Evolutionary conservation across 768 basidiomycete genomes (phyloP), one percentile per base, ranked within the genome.

Genomic region (Stropharia rugosoannulata): DNA sequence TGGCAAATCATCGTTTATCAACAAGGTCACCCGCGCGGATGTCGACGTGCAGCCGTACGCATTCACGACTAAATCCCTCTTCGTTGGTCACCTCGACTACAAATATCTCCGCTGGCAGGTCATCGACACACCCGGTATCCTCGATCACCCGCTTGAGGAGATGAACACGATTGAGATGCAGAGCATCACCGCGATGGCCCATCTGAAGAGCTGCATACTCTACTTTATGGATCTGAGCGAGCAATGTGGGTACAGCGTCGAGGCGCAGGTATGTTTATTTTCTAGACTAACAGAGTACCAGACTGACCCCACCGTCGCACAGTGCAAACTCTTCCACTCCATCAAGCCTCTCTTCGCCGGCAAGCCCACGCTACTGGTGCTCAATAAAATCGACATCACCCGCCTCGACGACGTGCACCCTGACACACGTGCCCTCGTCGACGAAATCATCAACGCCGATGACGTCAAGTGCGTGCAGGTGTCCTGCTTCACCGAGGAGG

Each of bases 121-220:
- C 49, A 98, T 99, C 65, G 97, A 99, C 79, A 99, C 97, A 39
- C 97, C 97, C 1, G 97, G 97, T 56, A 89, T 99, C 56, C 81
- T 99, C 62, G 97, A 99, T 69, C 97, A 98, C 71, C 95, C 96
- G 2, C 80, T 98, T 32, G 96, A 99, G 73, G 97, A 99, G 49
- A 98, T 99, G 97, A 98, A 98, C 80, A 98, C 95, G 57, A 99
- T 99, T 64, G 97, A 99, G 76, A 99, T 98, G 96, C 97, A 99
- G 79, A 95, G 93, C 64, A 97, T 97, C 69, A 98, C 96, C 37
- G 97, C 97, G 12, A 78, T 99, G 59, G 97, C 97, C 6, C 97
- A 99, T 74, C 75, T 99, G 43, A 93, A 97, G 73, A 85, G 87
- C 62, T 95, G 93, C 68, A 81, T 98, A 9, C 74, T 99, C 70